These are phyloP conservation scores for Salmacisia buchloeana DNA, from an alignment of 1,284 basidiomycete species.

Conservation along the genomic window DNA sequence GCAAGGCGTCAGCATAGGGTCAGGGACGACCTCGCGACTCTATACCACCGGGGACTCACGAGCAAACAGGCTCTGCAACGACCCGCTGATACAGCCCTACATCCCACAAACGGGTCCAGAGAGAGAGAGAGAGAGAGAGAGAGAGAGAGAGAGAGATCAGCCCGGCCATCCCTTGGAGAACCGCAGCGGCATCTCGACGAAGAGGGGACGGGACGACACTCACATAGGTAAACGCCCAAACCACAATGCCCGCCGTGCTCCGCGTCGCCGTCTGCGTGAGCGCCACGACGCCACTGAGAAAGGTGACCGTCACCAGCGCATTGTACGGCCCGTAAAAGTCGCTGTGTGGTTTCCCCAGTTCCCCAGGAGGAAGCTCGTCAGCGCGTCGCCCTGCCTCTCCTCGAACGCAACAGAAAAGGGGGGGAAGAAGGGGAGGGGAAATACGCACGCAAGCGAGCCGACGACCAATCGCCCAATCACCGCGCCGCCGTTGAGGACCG, in stretches of 20 bases:
- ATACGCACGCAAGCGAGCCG: neutral
- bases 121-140: neutral
- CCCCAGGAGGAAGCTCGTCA: neutral
- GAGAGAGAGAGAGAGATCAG: neutral
- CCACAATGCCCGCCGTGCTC: neutral
- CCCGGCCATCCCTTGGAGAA: neutral
- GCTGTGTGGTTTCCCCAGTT: neutral
- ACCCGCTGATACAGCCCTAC: neutral
- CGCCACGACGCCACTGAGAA: neutral
- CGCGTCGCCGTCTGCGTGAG: neutral
- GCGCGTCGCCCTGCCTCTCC: neutral
- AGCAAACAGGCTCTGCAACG: neutral
- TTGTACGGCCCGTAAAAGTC: neutral
- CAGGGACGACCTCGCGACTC: too few species aligned
- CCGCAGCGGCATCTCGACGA: too few species aligned
- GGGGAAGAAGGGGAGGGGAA: neutral
- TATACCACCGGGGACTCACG: too few species aligned
- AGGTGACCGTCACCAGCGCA: neutral
- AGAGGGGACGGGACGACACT: neutral
- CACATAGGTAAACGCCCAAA: neutral
- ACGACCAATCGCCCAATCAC: constrained; percentile 8
- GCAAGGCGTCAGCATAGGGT: too few species aligned
- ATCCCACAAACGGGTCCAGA: neutral
- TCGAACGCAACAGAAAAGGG: too few species aligned
- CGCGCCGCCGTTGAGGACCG: constrained; percentile 10